Base-by-base conservation (phyloP, 345 rosid genomes). In the Balakata baccata region DNA sequence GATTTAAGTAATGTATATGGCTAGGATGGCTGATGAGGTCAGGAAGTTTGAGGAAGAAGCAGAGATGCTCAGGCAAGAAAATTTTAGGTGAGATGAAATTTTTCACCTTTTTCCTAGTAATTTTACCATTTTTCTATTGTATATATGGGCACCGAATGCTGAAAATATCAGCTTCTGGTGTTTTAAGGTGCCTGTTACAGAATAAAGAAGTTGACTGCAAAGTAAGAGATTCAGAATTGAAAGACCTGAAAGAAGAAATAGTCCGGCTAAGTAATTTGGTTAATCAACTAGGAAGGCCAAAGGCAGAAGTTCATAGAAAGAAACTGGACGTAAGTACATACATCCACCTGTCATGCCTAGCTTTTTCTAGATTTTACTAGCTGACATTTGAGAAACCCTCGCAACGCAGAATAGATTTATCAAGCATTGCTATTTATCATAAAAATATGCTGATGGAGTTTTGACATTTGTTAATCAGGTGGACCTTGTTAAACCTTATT, bases 401-500 rank as follows among this genome's bases (percentile, higher is more conserved):
- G 18, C 22, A 38, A 0, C 17, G 3, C 39, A 29, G 8, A 17
- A 3, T 18, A 38, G 34, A 68, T 11, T 59, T 29, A 51, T 54
- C 43, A 7, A 41, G 57, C 12, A 52, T 25, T 5, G 38, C 51
- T 49, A 38, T 67, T 56, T 45, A 37, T 67, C 20, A 34, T 20
- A n/a, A 62, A 61, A 39, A 59, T 39, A 11, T 34, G 56, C 70
- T 77, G 53, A 56, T 65, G 71, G 14, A 61, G 74, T 59, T 13
- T 16, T 74, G 63, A 17, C 7, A 16, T 70, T 75, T 78, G 56
- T 72, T 77, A 37, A 75, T 73, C 84, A 90, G 91, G 84, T 63
- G 13, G 85, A 77, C 69, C 74, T 54, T 23, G 77, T 69, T 72
- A 84, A 81, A 74, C 77, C 81, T 70, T 86, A 89, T 46, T 34